Base-by-base conservation (phyloP, 306 rosid species). In the Vigna hirtella region DNA sequence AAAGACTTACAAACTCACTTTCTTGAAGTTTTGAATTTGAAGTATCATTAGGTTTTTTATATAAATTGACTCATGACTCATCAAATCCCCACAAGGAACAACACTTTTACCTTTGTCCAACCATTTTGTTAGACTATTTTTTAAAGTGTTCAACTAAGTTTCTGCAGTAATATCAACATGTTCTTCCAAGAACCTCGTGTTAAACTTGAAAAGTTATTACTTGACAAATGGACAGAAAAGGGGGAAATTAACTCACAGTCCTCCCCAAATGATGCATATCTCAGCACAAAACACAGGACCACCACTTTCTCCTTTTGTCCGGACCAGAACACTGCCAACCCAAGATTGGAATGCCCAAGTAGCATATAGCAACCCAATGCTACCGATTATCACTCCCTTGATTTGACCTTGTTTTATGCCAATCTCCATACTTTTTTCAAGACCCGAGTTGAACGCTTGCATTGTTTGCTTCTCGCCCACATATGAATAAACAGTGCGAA, bases 281-380 rank as follows among this genome's bases (percentile, higher is more conserved):
- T 86, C 88, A 42, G 93, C 87, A 32, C 84, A 17, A 81, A 93
- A 91, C 61, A 93, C 88, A 43, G 55, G 75, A 51, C 96, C 94
- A 49, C 98, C 96, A 6, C 58, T 84, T 81, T 88, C 96, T 42
- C 91, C 93, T 83, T 69, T 84, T 3, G 86, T 85, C 28, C 77
- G 83, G 56, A 93, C 91, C 11, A 93, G 78, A 79, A 85, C 59
- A 65, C 94, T 83, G 1, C 98, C 97, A 62, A 84, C 88, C 96
- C 97, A 93, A 56, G 93, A 65, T 82, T 88, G 93, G 74, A 88
- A 89, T 55, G 90, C 89, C 98, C 97, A 93, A 76, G 86, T 83
- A 66, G 86, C 91, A 86, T 84, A 91, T 22, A 93, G 69, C 83
- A 87, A 83, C 20, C 91, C 98, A 83, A 88, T 64, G 84, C 97